These are phyloP conservation scores for Aspergillus fumigatus DNA, from an alignment of 2,329 filamentous ascomycete species.

Conservation along the genomic window DNA sequence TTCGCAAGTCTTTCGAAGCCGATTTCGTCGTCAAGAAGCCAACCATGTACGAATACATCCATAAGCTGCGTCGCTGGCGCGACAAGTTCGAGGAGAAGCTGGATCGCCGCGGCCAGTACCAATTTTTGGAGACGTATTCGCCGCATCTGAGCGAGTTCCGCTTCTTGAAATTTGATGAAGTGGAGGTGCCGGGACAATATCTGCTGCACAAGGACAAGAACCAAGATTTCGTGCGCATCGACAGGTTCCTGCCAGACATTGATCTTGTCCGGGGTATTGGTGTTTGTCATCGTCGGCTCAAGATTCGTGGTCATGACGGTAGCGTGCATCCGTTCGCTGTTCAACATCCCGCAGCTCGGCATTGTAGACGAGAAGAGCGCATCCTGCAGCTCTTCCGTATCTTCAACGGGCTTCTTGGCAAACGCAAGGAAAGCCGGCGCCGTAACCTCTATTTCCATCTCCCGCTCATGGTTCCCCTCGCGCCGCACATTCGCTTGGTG, in stretches of 20 bases:
- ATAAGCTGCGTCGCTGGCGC: slow-evolving; percentile 91
- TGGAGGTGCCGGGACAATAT: slow-evolving; percentile 96
- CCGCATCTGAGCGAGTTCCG: slow-evolving; percentile 93
- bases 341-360: slow-evolving; percentile 87
- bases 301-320: slow-evolving; percentile 95
- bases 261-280: slow-evolving; percentile 88
- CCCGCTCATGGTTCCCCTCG: slow-evolving; percentile 90
- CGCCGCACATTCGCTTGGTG: slow-evolving; percentile 89
- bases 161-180: slow-evolving; percentile 97
- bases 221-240: slow-evolving; percentile 95
- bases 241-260: slow-evolving; percentile 91
- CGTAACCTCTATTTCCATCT: slow-evolving; percentile 95
- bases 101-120: slow-evolving; percentile 70
- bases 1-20: slow-evolving; percentile 93
- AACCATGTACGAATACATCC: slow-evolving; percentile 97
- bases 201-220: slow-evolving; percentile 98
- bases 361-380: slow-evolving; percentile 89
- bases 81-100: slow-evolving; percentile 98
- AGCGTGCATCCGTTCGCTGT: slow-evolving; percentile 96
- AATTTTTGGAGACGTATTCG: slow-evolving; percentile 78
- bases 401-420: slow-evolving; percentile 85
- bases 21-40: slow-evolving; percentile 95
- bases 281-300: slow-evolving; percentile 85
- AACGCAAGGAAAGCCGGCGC: slow-evolving; percentile 90
- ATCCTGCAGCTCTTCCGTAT: slow-evolving; percentile 96